A percentile compares a stretch with the other conserved stretches of the same genome.
Evolutionary conservation across 331 rosid genomes (phyloP).

Genomic region (Cydonia oblonga): DNA sequence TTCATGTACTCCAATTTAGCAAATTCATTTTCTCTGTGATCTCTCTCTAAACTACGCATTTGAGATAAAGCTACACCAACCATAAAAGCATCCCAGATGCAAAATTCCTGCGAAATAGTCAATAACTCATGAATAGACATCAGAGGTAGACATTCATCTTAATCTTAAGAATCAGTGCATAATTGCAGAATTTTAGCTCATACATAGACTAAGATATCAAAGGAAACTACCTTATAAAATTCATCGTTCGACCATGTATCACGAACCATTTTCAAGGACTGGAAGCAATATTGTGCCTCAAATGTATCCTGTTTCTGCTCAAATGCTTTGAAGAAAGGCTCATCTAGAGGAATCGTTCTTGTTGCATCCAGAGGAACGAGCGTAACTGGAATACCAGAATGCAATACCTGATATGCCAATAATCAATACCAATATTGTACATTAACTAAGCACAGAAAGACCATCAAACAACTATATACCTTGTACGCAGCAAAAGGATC

Average conservation of each 20-base stretch:
- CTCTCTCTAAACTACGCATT: not conserved
- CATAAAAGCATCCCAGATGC: conserved; percentile 11
- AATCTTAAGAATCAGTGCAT: too few species aligned
- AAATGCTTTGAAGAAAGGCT: not conserved
- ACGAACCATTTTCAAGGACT: conserved; percentile 7
- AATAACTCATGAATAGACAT: not conserved
- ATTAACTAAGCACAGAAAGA: not conserved
- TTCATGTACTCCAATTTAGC: conserved; percentile 11
- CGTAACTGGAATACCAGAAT: conserved; percentile 12
- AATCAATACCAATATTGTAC: not conserved
- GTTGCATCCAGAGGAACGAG: conserved; percentile 15
- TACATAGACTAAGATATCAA: not conserved
- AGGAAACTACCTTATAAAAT: not conserved
- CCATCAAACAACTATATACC: not conserved
- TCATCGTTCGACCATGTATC: not conserved
- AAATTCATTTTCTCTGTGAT: conserved; percentile 2
- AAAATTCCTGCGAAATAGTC: not conserved
- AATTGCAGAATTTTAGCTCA: too few species aligned
- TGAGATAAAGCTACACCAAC: conserved; percentile 1
- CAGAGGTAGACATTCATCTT: not conserved
- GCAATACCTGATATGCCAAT: conserved; percentile 4
- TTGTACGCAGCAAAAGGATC: conserved; percentile 16
- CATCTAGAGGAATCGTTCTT: not conserved
- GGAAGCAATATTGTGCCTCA: conserved; percentile 13
- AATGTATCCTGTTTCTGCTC: not conserved